Evolutionary conservation across 352 stramenopile species (phyloP), one percentile per base, ranked within the genome.

Genomic region (Pythium aquatile): DNA sequence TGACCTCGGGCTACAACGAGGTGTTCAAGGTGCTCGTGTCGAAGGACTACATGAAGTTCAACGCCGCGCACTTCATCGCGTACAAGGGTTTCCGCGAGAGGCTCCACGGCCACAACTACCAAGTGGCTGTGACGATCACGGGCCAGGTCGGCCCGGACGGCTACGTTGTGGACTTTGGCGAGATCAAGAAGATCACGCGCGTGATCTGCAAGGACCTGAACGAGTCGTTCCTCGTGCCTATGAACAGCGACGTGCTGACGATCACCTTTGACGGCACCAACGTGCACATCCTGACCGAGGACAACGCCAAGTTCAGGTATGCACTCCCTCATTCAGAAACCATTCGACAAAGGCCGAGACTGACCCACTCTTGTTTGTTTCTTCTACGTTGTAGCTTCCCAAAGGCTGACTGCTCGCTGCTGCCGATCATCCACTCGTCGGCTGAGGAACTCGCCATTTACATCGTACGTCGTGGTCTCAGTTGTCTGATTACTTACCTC

Each of bases 81-180:
- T 94, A 94, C 80, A 94, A 94, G 78, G 90, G 90, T 24, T 99
- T 98, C 76, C 88, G 97, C 11, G 97, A 99, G 74, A 90, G 96
- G 49, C 72, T 99, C 7, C 97, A 99, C 63, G 97, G 97, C 57
- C 97, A 99, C 80, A 99, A 99, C 74, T 99, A 99, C 78, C 87
- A 77, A 6, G 85, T 98, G n/a, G 90, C 83, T 5, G 91, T 99
- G 17, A 96, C 87, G 20, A 91, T 97, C 55, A 93, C 83, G 2
- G 91, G 85, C 28, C 68, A 75, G 37, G 83, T 99, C 57, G 90
- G 91, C 2, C 53, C 70, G 8, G 97, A 99, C 75, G 97, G 97
- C 60, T 99, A 99, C 67, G 89, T 99, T 9, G 70, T 99, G 16
- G 97, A 99, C 74, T 99, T 99, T 88, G 97, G 97, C 37, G 90